Evolutionary conservation across 805 yeast genomes (phyloP).

Genomic region (Zygosaccharomyces bailii): DNA sequence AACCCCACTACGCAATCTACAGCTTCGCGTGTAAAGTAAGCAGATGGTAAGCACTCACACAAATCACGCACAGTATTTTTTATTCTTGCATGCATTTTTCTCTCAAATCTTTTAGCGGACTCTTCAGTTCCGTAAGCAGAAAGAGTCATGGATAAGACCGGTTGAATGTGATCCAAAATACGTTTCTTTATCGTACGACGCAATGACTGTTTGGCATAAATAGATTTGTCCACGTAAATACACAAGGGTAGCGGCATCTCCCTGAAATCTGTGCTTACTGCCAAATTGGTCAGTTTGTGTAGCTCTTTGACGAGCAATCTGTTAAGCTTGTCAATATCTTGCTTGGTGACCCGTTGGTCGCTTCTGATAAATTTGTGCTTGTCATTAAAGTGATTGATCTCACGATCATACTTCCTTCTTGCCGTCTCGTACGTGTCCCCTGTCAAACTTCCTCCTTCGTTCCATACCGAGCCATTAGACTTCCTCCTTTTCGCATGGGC

Average conservation of each 20-base stretch:
- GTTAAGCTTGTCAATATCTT: constrained; percentile 23
- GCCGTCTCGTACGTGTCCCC: constrained; percentile 1
- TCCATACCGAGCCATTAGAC: constrained; percentile 2
- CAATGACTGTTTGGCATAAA: constrained; percentile 18
- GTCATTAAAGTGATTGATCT: constrained; percentile 18
- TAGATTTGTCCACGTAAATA: constrained; percentile 27
- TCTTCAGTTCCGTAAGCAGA: constrained; percentile 17
- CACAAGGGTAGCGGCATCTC: constrained; percentile 24
- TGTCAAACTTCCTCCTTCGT: background rate
- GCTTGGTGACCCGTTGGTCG: constrained; percentile 25
- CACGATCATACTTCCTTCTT: constrained; percentile 18
- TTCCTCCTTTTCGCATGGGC: constrained; percentile 11
- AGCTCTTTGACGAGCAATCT: constrained; percentile 26
- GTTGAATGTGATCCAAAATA: constrained; percentile 24
- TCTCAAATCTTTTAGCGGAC: constrained; percentile 20
- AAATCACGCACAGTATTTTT: constrained; percentile 18
- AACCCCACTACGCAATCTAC: constrained; percentile 28
- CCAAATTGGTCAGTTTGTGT: constrained; percentile 23
- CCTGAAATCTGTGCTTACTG: constrained; percentile 22
- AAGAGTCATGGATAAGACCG: constrained; percentile 25
- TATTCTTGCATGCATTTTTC: constrained; percentile 16
- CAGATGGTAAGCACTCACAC: constrained; percentile 23
- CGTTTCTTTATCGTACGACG: constrained; percentile 21
- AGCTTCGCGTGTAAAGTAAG: constrained; percentile 21
- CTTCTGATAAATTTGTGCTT: constrained; percentile 30